Evolutionary conservation across 257 asterid species (phyloP).

Genomic region (Solanum pinnatisectum): DNA sequence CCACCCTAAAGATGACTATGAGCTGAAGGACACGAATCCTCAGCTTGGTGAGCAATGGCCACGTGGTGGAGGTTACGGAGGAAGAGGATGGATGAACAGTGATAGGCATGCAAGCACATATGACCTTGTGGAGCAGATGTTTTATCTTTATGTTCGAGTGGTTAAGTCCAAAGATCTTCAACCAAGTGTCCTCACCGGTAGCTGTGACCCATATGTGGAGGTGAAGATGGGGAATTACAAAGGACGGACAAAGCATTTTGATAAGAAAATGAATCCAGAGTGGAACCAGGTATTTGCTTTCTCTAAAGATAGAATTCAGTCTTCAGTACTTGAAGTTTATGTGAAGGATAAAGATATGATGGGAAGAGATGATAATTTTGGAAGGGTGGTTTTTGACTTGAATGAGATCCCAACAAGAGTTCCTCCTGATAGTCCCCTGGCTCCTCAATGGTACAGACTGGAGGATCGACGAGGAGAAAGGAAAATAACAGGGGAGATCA

Average conservation of each 20-base stretch:
- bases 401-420: conserved; percentile 65
- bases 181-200: conserved; percentile 19
- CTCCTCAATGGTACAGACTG: conserved; percentile 70
- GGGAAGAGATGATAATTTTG: conserved; percentile 53
- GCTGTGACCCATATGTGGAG: conserved; percentile 57
- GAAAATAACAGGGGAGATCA: conserved; percentile 48
- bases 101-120: conserved; percentile 43
- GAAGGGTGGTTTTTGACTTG: conserved; percentile 46
- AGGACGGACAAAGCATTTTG: conserved; percentile 49
- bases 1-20: conserved; percentile 34
- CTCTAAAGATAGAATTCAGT: conserved; percentile 63
- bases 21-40: conserved; percentile 54
- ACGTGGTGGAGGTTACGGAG: conserved; percentile 12
- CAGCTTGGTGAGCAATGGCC: conserved; percentile 52
- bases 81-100: conserved; percentile 44
- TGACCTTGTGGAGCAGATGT: conserved; percentile 73
- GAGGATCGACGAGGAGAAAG: conserved; percentile 49
- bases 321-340: conserved; percentile 53
- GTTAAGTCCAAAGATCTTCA: conserved; percentile 65
- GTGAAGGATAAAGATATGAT: conserved; percentile 55
- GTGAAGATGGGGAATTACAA: conserved; percentile 73
- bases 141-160: conserved; percentile 62
- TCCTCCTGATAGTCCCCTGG: conserved; percentile 84
- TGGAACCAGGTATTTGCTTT: conserved; percentile 80
- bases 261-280: conserved; percentile 41